Base-by-base conservation (phyloP, 1,139 yeast genomes). In the Yamadazyma atmosphaerica region DNA sequence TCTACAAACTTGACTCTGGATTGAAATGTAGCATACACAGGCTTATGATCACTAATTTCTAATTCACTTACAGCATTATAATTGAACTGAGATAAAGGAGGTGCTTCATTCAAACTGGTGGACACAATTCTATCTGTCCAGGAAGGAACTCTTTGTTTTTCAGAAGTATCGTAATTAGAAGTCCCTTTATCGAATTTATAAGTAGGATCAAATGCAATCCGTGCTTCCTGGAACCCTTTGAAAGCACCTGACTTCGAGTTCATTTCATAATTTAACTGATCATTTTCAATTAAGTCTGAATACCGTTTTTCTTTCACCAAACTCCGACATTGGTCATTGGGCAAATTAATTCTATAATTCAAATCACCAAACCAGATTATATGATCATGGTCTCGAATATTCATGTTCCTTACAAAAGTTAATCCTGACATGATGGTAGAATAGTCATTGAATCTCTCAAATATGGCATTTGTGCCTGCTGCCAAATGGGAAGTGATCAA, bases 361-460 rank as follows among this genome's bases (percentile, higher is more conserved):
- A 94, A 85, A 61, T 94, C 99, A 4, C 99, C 98, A 60, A 90
- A 74, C 98, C 98, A 92, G 8, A 94, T 72, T 3, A 89, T 77
- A 27, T 83, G 79, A 56, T 92, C 97, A 57, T 88, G 96, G 52
- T 88, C 95, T 45, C 75, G 75, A 24, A 90, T 78, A 17, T 76
- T 72, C 46, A 66, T 68, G 43, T 88, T 86, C 37, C 92, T 74
- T 1, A 87, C 79, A 56, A 94, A 90, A 29, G 84, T 72, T 39
- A 92, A 67, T 1, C 95, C 95, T 40, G 79, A 80, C 44, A 83
- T 74, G 32, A 92, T 81, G 0, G 95, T 83, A 51, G 84, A 82
- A 61, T 82, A 94, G 56, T 94, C 96, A 51, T 84, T 86, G 54
- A 82, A 92, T 40, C 98, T 72, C 59, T 94, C 98, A 26, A 85